Evolutionary conservation across 352 stramenopile species (phyloP).

Genomic region (Phytophthora crassamura): DNA sequence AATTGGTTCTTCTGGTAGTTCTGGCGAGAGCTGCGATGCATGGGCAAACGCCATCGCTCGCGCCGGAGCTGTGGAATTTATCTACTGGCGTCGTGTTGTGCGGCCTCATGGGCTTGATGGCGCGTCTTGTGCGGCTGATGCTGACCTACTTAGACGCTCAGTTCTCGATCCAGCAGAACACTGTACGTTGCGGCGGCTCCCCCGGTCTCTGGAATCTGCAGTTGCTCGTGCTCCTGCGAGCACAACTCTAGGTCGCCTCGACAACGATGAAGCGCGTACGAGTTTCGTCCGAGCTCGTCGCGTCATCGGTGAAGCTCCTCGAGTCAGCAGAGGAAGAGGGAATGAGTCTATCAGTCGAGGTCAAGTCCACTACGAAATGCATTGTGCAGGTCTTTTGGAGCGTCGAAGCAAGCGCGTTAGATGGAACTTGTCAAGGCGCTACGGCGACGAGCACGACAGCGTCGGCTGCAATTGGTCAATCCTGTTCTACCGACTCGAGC

Average conservation of each 20-base stretch:
- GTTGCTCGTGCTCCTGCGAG: slow-evolving; percentile 44
- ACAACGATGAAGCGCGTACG: slow-evolving; percentile 51
- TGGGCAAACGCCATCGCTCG: slow-evolving; percentile 18
- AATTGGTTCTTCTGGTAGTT: not conserved
- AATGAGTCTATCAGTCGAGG: slow-evolving; percentile 33
- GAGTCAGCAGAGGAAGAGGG: slow-evolving; percentile 1
- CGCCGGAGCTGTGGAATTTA: slow-evolving; percentile 72
- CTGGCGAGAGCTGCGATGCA: slow-evolving; percentile 13
- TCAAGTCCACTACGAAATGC: slow-evolving; percentile 31
- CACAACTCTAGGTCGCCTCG: slow-evolving; percentile 40
- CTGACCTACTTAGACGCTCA: slow-evolving; percentile 49
- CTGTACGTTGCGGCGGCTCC: slow-evolving; percentile 37
- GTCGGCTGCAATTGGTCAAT: not conserved
- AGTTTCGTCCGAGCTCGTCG: slow-evolving; percentile 52
- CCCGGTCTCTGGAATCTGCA: not conserved
- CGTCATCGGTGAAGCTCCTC: slow-evolving; percentile 39
- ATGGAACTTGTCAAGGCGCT: slow-evolving; percentile 12
- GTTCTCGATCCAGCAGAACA: slow-evolving; percentile 44
- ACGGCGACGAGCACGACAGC: slow-evolving; percentile 10
- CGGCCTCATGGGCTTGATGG: slow-evolving; percentile 49
- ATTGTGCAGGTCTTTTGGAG: slow-evolving; percentile 47
- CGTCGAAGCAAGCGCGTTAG: slow-evolving; percentile 36
- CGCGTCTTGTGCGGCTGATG: slow-evolving; percentile 48
- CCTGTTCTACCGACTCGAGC: slow-evolving; percentile 5
- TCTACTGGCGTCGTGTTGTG: slow-evolving; percentile 51